Conservation (phyloP, 2,329 filamentous ascomycete genomes). For the Penicillium sclerotigenum region DNA sequence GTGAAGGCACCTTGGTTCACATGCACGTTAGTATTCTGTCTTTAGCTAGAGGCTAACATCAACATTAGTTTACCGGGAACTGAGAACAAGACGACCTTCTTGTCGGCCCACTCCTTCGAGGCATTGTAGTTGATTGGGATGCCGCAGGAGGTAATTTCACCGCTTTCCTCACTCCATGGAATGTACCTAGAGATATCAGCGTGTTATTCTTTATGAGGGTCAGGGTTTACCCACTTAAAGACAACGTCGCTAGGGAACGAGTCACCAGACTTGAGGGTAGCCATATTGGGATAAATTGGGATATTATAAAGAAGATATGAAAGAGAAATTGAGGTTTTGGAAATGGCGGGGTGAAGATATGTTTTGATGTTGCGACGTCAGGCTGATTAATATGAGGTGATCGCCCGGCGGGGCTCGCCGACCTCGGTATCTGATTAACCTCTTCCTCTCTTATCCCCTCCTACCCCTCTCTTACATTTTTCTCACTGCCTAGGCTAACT, state of each 20-base stretch:
- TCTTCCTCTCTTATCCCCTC: not conserved
- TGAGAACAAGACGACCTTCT: slow-evolving; percentile 71
- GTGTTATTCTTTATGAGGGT: not conserved
- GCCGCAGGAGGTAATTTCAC: slow-evolving; percentile 71
- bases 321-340: not conserved
- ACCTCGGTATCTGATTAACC: not conserved
- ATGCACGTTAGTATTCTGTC: not conserved
- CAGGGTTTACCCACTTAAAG: slow-evolving; percentile 59
- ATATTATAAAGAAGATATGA: not conserved
- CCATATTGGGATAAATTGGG: slow-evolving; percentile 40
- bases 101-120: slow-evolving; percentile 68
- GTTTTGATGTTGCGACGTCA: not conserved
- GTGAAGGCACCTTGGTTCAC: slow-evolving; percentile 66
- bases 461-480: not conserved
- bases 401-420: slow-evolving; percentile 4
- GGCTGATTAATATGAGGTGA: slow-evolving; percentile 10
- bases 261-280: slow-evolving; percentile 74
- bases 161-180: slow-evolving; percentile 68
- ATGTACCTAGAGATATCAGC: slow-evolving; percentile 58
- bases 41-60: not conserved
- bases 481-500: not conserved
- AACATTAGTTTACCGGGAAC: slow-evolving; percentile 54
- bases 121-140: slow-evolving; percentile 76
- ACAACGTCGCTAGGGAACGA: slow-evolving; percentile 73
- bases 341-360: slow-evolving; percentile 1